A percentile compares a stretch with the other conserved stretches of the same genome.
These are phyloP conservation scores for Aspergillus hancockii DNA, from an alignment of 495 filamentous ascomycete species.

Conservation along the genomic window DNA sequence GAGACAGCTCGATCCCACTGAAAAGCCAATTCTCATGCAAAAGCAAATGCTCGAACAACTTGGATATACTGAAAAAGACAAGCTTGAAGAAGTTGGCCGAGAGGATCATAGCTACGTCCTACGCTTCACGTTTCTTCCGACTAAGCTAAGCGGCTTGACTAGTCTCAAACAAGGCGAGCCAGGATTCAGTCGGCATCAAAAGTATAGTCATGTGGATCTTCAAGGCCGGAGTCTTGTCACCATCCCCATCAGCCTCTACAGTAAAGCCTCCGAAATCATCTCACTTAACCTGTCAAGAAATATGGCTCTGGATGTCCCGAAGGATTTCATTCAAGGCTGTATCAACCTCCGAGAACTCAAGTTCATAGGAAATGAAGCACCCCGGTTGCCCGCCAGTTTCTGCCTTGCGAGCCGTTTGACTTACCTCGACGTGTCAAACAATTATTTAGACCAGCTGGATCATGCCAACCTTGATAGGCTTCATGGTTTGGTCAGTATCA, in stretches of 20 bases:
- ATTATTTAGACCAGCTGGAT: slow-evolving; percentile 82
- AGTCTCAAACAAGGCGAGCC: slow-evolving; percentile 69
- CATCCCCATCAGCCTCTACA: slow-evolving; percentile 92
- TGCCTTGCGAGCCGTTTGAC: slow-evolving; percentile 79
- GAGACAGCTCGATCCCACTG: slow-evolving; percentile 71
- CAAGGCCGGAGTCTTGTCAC: slow-evolving; percentile 89
- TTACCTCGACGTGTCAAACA: slow-evolving; percentile 92
- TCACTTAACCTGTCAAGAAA: slow-evolving; percentile 92
- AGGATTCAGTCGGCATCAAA: slow-evolving; percentile 76
- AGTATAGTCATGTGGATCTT: slow-evolving; percentile 91
- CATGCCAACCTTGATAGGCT: slow-evolving; percentile 74
- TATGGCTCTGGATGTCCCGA: slow-evolving; percentile 86
- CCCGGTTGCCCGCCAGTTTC: slow-evolving; percentile 81
- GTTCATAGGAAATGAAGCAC: slow-evolving; percentile 87
- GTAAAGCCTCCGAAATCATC: slow-evolving; percentile 88
- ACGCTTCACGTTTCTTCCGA: slow-evolving; percentile 90
- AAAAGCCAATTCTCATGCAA: slow-evolving; percentile 88
- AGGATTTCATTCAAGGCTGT: slow-evolving; percentile 95
- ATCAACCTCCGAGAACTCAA: slow-evolving; percentile 91
- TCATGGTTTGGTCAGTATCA: slow-evolving; percentile 80
- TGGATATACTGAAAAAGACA: slow-evolving; percentile 85
- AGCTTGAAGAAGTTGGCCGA: slow-evolving; percentile 90
- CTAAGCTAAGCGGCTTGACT: slow-evolving; percentile 74
- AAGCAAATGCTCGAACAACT: slow-evolving; percentile 90
- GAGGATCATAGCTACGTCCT: slow-evolving; percentile 97